Conservation (phyloP, 352 stramenopile species). For the Phytophthora foliorum region DNA sequence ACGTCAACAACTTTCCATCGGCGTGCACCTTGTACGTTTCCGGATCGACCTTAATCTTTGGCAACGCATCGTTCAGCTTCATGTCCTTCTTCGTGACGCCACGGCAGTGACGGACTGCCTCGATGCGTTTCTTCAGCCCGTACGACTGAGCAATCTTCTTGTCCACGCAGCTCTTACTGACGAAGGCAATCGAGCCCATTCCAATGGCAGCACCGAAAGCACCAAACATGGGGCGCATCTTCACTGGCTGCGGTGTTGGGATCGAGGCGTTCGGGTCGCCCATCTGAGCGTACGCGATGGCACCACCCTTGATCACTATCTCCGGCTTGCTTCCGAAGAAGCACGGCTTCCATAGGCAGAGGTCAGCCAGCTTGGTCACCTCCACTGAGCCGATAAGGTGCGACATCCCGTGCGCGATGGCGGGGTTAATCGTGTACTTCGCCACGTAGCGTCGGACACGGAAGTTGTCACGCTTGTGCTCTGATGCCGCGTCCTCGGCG, state of each 20-base stretch:
- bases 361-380: slow-evolving; percentile 93
- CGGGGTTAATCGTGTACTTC: slow-evolving; percentile 99
- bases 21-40: slow-evolving; percentile 97
- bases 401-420: slow-evolving; percentile 97
- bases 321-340: slow-evolving; percentile 98
- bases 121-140: slow-evolving; percentile 90
- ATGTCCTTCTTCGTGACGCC: slow-evolving; percentile 96
- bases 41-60: slow-evolving; percentile 95
- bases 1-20: slow-evolving; percentile 91
- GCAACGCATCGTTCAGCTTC: slow-evolving; percentile 96
- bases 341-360: slow-evolving; percentile 95
- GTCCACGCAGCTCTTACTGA: slow-evolving; percentile 86
- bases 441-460: slow-evolving; percentile 96
- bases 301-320: slow-evolving; percentile 96
- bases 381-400: slow-evolving; percentile 96
- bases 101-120: slow-evolving; percentile 85
- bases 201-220: slow-evolving; percentile 71
- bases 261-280: slow-evolving; percentile 98
- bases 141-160: slow-evolving; percentile 76
- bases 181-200: slow-evolving; percentile 89
- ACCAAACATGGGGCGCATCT: slow-evolving; percentile 97
- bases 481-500: slow-evolving; percentile 77
- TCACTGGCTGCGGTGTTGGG: slow-evolving; percentile 96
- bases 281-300: slow-evolving; percentile 97
- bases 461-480: slow-evolving; percentile 93